Evolutionary conservation across 768 basidiomycete species (phyloP).

Genomic region (Lentinula sp.): DNA sequence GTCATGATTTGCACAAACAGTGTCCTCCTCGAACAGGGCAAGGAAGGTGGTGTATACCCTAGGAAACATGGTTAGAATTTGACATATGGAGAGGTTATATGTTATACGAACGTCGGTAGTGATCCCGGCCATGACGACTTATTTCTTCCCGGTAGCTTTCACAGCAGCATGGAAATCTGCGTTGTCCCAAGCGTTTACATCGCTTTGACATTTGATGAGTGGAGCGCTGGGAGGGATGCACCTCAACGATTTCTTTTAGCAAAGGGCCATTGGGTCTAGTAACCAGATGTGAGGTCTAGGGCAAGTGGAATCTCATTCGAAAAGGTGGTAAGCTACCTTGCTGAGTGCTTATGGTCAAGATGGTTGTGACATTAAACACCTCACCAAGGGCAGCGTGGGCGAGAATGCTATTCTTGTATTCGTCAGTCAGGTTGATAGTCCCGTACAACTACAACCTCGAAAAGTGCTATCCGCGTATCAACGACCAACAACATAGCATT

Average conservation of each 20-base stretch:
- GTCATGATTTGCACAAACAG: slow-evolving; percentile 42
- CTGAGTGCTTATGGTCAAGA: slow-evolving; percentile 40
- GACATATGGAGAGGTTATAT: not conserved
- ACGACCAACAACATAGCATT: slow-evolving; percentile 35
- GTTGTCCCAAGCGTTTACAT: slow-evolving; percentile 50
- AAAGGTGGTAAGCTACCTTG: slow-evolving; percentile 22
- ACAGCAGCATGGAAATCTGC: slow-evolving; percentile 39
- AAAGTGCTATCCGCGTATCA: slow-evolving; percentile 44
- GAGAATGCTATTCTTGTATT: slow-evolving; percentile 37
- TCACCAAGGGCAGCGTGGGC: slow-evolving; percentile 41
- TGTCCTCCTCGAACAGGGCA: slow-evolving; percentile 42
- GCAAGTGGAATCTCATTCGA: not conserved
- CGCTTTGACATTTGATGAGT: slow-evolving; percentile 38
- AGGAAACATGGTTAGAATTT: not conserved
- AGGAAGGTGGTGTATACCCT: slow-evolving; percentile 45
- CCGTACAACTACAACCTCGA: slow-evolving; percentile 29
- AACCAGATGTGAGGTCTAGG: not conserved
- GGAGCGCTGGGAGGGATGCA: slow-evolving; percentile 35
- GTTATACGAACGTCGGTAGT: slow-evolving; percentile 36
- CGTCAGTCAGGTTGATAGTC: slow-evolving; percentile 26
- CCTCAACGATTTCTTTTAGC: slow-evolving; percentile 34
- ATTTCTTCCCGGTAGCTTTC: slow-evolving; percentile 40
- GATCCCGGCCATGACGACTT: slow-evolving; percentile 44
- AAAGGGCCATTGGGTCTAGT: slow-evolving; percentile 44
- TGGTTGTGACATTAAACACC: slow-evolving; percentile 37